These are phyloP conservation scores for Podospora tetraspora DNA, from an alignment of 495 filamentous ascomycete species.

Conservation along the genomic window DNA sequence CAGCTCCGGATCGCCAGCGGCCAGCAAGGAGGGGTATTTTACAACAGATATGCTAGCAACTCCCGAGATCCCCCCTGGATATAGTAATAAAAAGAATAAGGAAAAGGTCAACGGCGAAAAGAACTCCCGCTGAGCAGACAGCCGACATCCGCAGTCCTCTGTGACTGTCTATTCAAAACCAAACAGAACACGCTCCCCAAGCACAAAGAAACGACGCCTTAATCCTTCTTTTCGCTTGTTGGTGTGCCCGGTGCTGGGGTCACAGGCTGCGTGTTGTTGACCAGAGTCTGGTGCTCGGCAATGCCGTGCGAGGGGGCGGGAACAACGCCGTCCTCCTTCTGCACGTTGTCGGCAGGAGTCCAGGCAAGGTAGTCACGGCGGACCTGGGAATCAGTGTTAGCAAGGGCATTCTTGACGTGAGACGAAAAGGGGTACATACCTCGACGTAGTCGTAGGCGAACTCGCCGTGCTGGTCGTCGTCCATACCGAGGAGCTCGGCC, in stretches of 20 bases:
- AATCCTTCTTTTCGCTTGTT: constrained; percentile 3
- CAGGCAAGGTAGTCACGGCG: constrained; percentile 95
- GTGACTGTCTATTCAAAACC: not conserved
- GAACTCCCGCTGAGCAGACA: constrained; percentile 1
- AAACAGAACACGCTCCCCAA: not conserved
- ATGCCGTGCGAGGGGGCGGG: constrained; percentile 77
- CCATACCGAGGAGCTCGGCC: constrained; percentile 97
- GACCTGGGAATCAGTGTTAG: constrained; percentile 42
- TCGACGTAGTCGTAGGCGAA: constrained; percentile 84
- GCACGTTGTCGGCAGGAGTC: constrained; percentile 80
- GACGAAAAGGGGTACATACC: constrained; percentile 22
- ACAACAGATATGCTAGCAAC: constrained; percentile 26
- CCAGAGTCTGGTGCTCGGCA: constrained; percentile 52
- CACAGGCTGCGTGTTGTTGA: constrained; percentile 14
- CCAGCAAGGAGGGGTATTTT: constrained; percentile 27
- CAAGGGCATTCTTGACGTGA: not conserved
- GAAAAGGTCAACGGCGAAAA: constrained; percentile 10
- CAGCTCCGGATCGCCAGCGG: constrained; percentile 16
- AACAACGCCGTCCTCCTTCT: constrained; percentile 58
- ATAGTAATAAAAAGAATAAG: constrained; percentile 3
- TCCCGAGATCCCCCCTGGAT: constrained; percentile 8
- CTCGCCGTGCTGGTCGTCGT: constrained; percentile 97
- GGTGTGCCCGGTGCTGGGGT: constrained; percentile 3
- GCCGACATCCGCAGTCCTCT: not conserved
- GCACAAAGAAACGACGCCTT: not conserved